Conservation (phyloP, 768 basidiomycete species). For the Leccinellum luteum region DNA sequence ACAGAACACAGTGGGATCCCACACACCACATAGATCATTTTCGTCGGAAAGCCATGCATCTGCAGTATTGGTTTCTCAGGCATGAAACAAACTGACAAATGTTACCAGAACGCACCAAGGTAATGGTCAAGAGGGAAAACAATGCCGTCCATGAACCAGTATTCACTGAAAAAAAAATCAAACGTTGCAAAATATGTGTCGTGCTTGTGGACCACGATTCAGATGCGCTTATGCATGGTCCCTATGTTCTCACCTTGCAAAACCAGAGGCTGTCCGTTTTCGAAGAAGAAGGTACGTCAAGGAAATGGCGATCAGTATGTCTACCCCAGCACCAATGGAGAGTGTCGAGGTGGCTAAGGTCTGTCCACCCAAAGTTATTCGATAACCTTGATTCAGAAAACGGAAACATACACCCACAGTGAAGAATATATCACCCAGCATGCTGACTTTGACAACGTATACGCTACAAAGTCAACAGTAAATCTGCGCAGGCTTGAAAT, state of each 20-base stretch:
- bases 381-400: neutral
- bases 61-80: neutral
- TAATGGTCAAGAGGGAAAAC: constrained; percentile 38
- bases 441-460: neutral
- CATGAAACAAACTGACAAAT: neutral
- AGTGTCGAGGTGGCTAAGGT: neutral
- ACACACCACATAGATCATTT: neutral
- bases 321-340: constrained; percentile 2
- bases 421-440: neutral
- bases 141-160: constrained; percentile 49
- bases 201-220: constrained; percentile 4
- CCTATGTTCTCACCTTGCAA: neutral
- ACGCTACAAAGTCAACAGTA: constrained; percentile 1
- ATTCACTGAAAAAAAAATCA: constrained; percentile 13
- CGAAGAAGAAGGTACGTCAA: constrained; percentile 6
- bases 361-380: neutral
- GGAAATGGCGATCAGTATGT: constrained; percentile 3
- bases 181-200: constrained; percentile 2
- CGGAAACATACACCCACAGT: neutral
- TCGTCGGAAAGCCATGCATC: neutral
- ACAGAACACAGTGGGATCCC: constrained; percentile 4
- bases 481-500: neutral
- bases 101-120: constrained; percentile 7
- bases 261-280: neutral
- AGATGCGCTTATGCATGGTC: neutral